A percentile compares a stretch with the other conserved stretches of the same genome.
phyloP scores from a whole-genome alignment of 2,329 filamentous ascomycete genomes.

The Epichloe gansuensis region DNA sequence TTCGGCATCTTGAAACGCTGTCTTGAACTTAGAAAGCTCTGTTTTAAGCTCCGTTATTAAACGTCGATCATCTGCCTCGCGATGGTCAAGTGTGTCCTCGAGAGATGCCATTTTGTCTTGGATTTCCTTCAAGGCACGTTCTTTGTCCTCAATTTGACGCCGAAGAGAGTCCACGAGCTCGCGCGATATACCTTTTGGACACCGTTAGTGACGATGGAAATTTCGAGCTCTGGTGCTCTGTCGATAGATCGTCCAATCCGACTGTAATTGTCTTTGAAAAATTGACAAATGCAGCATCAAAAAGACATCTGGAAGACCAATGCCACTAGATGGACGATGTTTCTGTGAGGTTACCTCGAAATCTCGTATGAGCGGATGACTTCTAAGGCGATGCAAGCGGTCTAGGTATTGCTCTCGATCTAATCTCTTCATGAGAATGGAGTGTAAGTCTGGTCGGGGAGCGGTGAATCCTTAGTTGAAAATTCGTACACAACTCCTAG shows the following conservation, averaged over 20 bases:
- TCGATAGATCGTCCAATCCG: slow-evolving; percentile 76
- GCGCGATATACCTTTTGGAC: slow-evolving; percentile 80
- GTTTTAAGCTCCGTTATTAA: slow-evolving; percentile 42
- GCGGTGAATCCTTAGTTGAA: slow-evolving; percentile 90
- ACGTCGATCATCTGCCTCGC: slow-evolving; percentile 59
- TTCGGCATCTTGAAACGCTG: slow-evolving; percentile 14
- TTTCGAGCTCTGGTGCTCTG: slow-evolving; percentile 77
- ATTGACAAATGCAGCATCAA: slow-evolving; percentile 77
- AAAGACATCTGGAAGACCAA: slow-evolving; percentile 66
- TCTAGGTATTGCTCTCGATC: slow-evolving; percentile 83
- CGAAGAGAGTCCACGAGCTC: slow-evolving; percentile 82
- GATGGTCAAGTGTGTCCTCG: slow-evolving; percentile 51
- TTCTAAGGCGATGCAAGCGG: slow-evolving; percentile 63
- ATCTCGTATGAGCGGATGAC: slow-evolving; percentile 69
- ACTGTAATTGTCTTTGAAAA: slow-evolving; percentile 96
- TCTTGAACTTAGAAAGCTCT: slow-evolving; percentile 18
- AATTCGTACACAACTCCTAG: slow-evolving; percentile 91
- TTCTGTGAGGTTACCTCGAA: slow-evolving; percentile 78
- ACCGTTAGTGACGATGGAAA: slow-evolving; percentile 67
- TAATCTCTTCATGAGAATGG: slow-evolving; percentile 62
- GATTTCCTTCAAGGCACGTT: slow-evolving; percentile 35
- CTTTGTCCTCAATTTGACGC: slow-evolving; percentile 63
- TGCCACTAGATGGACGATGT: slow-evolving; percentile 33
- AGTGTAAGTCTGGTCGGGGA: slow-evolving; percentile 68
- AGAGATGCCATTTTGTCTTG: slow-evolving; percentile 34